Base-by-base conservation (phyloP, 108 stramenopile genomes). In the Bacterosira constricta region DNA sequence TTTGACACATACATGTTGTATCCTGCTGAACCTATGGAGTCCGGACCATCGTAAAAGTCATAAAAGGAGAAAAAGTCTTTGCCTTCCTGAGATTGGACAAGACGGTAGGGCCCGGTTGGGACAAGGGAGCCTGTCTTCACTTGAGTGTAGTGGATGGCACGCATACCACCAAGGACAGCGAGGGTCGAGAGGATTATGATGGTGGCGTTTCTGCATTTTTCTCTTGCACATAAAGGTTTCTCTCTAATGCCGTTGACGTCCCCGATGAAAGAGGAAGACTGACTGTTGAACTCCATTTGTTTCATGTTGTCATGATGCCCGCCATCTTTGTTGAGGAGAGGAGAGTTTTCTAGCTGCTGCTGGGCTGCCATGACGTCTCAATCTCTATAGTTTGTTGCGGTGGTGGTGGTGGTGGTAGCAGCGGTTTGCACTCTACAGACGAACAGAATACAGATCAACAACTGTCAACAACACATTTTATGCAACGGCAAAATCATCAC, bases 1-100 rank as follows among this genome's bases (percentile, higher is more conserved):
- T 85, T 54, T 2, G 63, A 63, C 3, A 94, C 87, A 62, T 94
- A 94, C 18, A 17, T 70, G 31, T 82, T 82, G 63, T 85, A 90
- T 37, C 93, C 93, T 51, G 83, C 84, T 31, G 86, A 87, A n/a
- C 93, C 93, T 10, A 82, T 69, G 6, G 93, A 94, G 65, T 94
- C 93, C 1, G 77, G 80, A 46, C 93, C 93, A 49, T 83, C 86
- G 60, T 85, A 91, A 76, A 94, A 94, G 17, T 62, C 83, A 45
- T 91, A 94, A 49, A 58, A 86, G 12, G 80, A 56, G 57, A 90
- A 91, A 73, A 94, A 94, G 37, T 82, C 63, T 1, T 80, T 57
- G 18, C 89, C 90, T 42, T 85, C 86, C 57, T 90, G 63, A 5
- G 63, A 67, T 21, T 80, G 74, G 6, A 75, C 37, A 26, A 80